Conservation (phyloP, 306 rosid species). For the Pyrus pyrifolia region DNA sequence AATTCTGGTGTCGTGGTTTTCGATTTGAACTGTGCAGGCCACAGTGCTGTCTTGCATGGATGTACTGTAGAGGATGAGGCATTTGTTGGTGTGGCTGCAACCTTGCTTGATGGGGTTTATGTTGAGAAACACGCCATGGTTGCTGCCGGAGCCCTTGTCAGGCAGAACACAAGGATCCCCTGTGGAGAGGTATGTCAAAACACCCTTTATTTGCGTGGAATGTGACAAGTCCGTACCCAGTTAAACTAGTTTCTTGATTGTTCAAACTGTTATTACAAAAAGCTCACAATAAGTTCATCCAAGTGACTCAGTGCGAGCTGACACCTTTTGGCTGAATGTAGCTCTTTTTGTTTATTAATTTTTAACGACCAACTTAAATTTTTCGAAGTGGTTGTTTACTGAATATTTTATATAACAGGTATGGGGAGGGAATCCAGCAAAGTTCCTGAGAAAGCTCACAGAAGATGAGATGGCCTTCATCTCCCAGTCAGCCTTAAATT, state of each 20-base stretch:
- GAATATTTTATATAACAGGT: constrained; percentile 33
- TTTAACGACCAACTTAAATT: neutral
- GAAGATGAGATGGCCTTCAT: constrained; percentile 88
- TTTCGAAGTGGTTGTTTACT: neutral
- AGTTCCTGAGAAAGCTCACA: constrained; percentile 84
- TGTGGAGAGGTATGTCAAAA: constrained; percentile 73
- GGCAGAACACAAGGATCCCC: constrained; percentile 87
- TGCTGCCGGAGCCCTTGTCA: constrained; percentile 93
- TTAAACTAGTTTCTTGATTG: neutral
- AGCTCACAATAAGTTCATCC: neutral
- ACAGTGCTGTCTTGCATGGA: constrained; percentile 86
- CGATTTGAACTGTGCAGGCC: constrained; percentile 43
- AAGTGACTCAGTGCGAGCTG: neutral
- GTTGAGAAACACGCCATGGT: constrained; percentile 94
- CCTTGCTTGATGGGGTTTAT: constrained; percentile 82
- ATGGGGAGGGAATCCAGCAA: constrained; percentile 99
- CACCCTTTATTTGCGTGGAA: neutral
- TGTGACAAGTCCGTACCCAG: neutral
- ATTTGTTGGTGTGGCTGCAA: constrained; percentile 94
- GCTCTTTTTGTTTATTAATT: neutral
- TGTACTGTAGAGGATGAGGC: constrained; percentile 96
- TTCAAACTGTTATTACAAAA: neutral
- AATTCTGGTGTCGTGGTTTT: constrained; percentile 2
- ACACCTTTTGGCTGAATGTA: neutral
- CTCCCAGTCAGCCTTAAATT: constrained; percentile 76